phyloP scores from a whole-genome alignment of 1,284 basidiomycete genomes.

The Apiotrichum akiyoshidainum region DNA sequence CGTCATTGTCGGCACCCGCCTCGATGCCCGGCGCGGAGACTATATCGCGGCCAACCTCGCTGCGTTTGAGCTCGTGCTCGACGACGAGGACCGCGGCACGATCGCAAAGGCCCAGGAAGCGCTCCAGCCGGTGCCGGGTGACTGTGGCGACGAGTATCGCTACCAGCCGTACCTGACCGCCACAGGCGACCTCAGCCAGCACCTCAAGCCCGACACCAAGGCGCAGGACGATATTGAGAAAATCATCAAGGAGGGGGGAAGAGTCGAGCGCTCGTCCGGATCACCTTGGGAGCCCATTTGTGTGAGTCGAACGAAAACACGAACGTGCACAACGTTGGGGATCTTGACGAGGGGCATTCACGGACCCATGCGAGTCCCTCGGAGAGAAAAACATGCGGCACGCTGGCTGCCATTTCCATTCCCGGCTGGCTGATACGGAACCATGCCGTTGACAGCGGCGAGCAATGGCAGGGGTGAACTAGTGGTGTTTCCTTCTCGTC shows the following conservation, averaged over 20 bases:
- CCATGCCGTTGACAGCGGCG: too few species aligned
- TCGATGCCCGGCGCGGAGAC: conserved; percentile 3
- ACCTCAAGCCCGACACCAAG: neutral
- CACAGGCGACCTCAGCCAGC: neutral
- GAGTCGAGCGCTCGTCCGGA: conserved; percentile 10
- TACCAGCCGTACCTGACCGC: conserved; percentile 14
- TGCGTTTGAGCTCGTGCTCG: conserved; percentile 3
- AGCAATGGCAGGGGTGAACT: too few species aligned
- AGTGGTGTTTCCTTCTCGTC: too few species aligned
- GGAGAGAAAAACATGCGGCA: too few species aligned
- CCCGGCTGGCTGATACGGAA: too few species aligned
- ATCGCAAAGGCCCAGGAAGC: conserved; percentile 1
- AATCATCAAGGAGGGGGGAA: neutral
- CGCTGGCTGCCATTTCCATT: too few species aligned
- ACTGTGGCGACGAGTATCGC: conserved; percentile 16
- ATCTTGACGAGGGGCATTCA: too few species aligned
- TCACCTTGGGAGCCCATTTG: conserved; percentile 15
- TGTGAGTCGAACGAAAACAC: neutral
- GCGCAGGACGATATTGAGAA: conserved; percentile 10
- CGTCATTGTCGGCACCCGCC: conserved; percentile 7
- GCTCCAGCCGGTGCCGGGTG: neutral
- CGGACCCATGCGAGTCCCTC: too few species aligned
- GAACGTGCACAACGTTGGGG: neutral
- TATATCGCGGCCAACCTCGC: neutral
- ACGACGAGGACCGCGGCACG: conserved; percentile 2